Conservation (phyloP, 345 rosid species). For the Pelargonium nanum region DNA sequence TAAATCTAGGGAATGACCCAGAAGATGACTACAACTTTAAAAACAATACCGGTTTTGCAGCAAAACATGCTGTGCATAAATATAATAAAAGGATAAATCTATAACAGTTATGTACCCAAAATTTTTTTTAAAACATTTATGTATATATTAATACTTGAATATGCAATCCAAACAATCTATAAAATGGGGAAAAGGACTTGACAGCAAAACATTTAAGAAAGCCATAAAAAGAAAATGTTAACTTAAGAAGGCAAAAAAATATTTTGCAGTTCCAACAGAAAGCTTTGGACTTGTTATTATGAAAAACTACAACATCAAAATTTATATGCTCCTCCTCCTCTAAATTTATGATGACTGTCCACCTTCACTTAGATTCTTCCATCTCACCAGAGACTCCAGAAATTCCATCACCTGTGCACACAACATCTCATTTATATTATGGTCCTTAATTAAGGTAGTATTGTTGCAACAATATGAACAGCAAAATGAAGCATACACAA, state of each 20-base stretch:
- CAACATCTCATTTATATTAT: neutral
- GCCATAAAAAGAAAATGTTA: neutral
- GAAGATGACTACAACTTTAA: too few species aligned
- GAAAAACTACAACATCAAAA: neutral
- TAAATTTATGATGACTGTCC: neutral
- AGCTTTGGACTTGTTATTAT: neutral
- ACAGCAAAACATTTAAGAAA: neutral
- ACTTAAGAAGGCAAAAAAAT: neutral
- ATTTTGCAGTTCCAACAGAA: neutral
- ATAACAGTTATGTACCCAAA: too few species aligned
- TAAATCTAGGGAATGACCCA: too few species aligned
- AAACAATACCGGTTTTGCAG: too few species aligned
- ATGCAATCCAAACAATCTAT: too few species aligned
- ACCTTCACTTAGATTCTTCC: slow-evolving; percentile 32
- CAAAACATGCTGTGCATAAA: too few species aligned
- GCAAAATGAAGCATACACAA: too few species aligned
- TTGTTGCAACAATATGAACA: too few species aligned
- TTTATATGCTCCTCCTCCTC: neutral
- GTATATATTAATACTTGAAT: too few species aligned
- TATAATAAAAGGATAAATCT: too few species aligned
- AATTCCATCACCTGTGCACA: slow-evolving; percentile 78
- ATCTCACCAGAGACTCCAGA: slow-evolving; percentile 52
- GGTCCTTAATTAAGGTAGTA: neutral
- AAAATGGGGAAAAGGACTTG: neutral
- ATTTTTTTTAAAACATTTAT: too few species aligned